Base-by-base conservation (phyloP, 192 early-diverging fungal genomes). In the Haplosporangium gracile region DNA sequence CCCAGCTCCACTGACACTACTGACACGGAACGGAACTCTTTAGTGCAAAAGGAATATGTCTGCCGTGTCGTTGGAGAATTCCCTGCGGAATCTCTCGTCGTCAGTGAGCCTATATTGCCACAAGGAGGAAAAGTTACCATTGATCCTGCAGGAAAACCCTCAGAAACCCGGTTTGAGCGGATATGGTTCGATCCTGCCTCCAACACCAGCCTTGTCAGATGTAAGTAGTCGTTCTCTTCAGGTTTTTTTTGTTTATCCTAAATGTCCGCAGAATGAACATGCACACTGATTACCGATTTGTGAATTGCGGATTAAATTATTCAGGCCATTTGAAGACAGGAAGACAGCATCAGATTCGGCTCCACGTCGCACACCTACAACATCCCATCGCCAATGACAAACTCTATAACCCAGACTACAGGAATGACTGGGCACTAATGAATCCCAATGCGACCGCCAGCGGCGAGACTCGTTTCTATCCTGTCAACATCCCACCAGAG, bases 61-160 rank as follows among this genome's bases (percentile, higher is more conserved):
- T 86, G 84, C 22, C 76, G 84, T 20, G 84, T 86, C 22, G 79
- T 81, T 4, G 84, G 84, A 40, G 84, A 86, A n/a, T 86, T 86
- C 32, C 76, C 84, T 29, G 38, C n/a, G 7, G 79, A 75, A 0
- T 72, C 84, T 4, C 4, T 81, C n/a, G 53, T 86, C 15, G 84
- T 86, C 49, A 74, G n/a, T 36, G 84, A 86, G 29, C 84, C 84
- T 6, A 86, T 86, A n/a, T 39, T 86, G 15, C 79, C 73, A 32
- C 68, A 7, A 9, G 84, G 75, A 43, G 84, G 84, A 34, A 86
- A 81, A 77, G 75, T 80, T 11, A 55, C 26, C 1, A 68, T 86
- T 4, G 79, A 86, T 47, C 72, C 79, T 1, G 29, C 78, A 70
- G 84, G 84, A 29, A 86, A 86, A 22, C 60, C 79, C 1, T 80